These are phyloP conservation scores for Xylariaceae sp. DNA, from an alignment of 2,329 filamentous ascomycete genomes.

Conservation along the genomic window DNA sequence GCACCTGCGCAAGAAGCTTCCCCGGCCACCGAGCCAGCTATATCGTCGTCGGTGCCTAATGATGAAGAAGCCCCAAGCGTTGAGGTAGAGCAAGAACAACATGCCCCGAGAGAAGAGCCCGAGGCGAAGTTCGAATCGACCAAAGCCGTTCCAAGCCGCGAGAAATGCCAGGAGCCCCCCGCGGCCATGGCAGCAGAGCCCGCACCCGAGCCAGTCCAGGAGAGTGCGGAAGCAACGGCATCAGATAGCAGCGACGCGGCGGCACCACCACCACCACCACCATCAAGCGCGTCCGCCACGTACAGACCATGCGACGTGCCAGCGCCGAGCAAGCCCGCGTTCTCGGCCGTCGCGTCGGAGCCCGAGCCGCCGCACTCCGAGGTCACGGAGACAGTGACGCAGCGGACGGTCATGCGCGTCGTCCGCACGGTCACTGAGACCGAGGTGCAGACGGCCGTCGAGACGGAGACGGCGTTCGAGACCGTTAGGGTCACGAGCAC, in stretches of 20 bases:
- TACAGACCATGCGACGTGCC: slow-evolving; percentile 27
- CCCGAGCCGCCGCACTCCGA: slow-evolving; percentile 15
- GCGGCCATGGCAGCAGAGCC: background rate
- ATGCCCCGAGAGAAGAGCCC: background rate
- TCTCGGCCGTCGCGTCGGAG: slow-evolving; percentile 1
- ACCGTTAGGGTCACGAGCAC: slow-evolving; percentile 28
- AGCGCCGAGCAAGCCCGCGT: background rate
- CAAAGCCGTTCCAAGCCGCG: background rate
- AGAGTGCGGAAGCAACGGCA: background rate
- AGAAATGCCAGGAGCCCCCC: background rate
- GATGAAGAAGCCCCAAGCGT: background rate
- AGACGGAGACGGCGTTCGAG: slow-evolving; percentile 38
- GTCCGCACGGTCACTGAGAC: slow-evolving; percentile 41
- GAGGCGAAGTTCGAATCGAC: background rate
- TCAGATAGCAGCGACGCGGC: too few species aligned
- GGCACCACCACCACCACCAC: too few species aligned
- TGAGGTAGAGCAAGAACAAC: background rate
- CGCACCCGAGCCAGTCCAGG: background rate
- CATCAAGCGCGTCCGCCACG: slow-evolving; percentile 21
- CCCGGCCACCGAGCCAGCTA: background rate
- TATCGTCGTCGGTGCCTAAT: background rate
- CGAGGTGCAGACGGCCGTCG: slow-evolving; percentile 29
- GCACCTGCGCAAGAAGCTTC: background rate
- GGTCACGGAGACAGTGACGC: slow-evolving; percentile 34
- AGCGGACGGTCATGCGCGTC: slow-evolving; percentile 37